Evolutionary conservation across 164 flowering plant genomes (phyloP).

Genomic region (Magnolia kwangsiensis): DNA sequence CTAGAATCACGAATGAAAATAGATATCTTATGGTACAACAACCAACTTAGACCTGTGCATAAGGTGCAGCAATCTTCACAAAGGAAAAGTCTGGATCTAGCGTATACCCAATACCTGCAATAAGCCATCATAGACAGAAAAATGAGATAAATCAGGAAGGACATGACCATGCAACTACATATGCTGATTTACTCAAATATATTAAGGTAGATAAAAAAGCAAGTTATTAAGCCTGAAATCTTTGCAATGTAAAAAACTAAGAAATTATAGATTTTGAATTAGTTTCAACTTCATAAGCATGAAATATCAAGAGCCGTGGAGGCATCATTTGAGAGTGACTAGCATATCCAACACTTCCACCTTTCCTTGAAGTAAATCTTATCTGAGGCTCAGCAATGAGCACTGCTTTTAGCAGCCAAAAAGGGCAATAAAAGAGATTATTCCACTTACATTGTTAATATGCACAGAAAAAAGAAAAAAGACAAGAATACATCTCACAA

Average conservation of each 20-base stretch:
- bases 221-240: neutral
- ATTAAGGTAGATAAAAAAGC: too few species aligned
- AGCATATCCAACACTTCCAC: neutral
- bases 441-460: neutral
- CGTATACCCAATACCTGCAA: conserved; percentile 72
- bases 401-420: neutral
- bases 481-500: neutral
- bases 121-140: conserved; percentile 15
- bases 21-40: neutral
- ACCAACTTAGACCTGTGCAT: conserved; percentile 61
- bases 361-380: too few species aligned
- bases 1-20: neutral
- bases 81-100: conserved; percentile 88
- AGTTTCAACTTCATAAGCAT: neutral
- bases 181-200: neutral
- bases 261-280: neutral
- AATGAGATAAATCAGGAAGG: too few species aligned
- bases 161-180: too few species aligned
- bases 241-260: too few species aligned
- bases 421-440: neutral
- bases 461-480: neutral
- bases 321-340: neutral
- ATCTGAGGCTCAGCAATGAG: neutral
- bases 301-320: neutral
- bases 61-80: conserved; percentile 88